phyloP scores from a whole-genome alignment of 164 flowering plant species.

The grape (Vitis vinifera) region ASM3070453v1 NC_081821.1:1059501-1060000 shows the following conservation, averaged over 20 bases:
- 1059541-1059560: slow-evolving; percentile 83
- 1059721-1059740: slow-evolving; percentile 98
- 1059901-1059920: slow-evolving; percentile 70
- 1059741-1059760: slow-evolving; percentile 99
- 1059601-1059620: slow-evolving; percentile 67
- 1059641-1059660: slow-evolving; percentile 67
- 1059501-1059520: slow-evolving; percentile 78
- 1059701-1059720: slow-evolving; percentile 98
- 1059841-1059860: slow-evolving; percentile 89
- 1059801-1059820: slow-evolving; percentile 93
- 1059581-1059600: slow-evolving; percentile 70
- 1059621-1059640: slow-evolving; percentile 63
- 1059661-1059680: slow-evolving; percentile 80
- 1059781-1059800: slow-evolving; percentile 97
- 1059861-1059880: slow-evolving; percentile 87
- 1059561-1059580: slow-evolving; percentile 87
- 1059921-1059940: slow-evolving; percentile 61
- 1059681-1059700: slow-evolving; percentile 96
- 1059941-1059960: slow-evolving; percentile 64
- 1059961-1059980: slow-evolving; percentile 82
- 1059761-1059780: slow-evolving; percentile 96
- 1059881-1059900: slow-evolving; percentile 99
- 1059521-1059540: slow-evolving; percentile 93
- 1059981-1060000: slow-evolving; percentile 96
- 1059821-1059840: slow-evolving; percentile 88